phyloP scores from a whole-genome alignment of 371 early-diverging fungal species.

The Apophysomyces trapeziformis region DNA sequence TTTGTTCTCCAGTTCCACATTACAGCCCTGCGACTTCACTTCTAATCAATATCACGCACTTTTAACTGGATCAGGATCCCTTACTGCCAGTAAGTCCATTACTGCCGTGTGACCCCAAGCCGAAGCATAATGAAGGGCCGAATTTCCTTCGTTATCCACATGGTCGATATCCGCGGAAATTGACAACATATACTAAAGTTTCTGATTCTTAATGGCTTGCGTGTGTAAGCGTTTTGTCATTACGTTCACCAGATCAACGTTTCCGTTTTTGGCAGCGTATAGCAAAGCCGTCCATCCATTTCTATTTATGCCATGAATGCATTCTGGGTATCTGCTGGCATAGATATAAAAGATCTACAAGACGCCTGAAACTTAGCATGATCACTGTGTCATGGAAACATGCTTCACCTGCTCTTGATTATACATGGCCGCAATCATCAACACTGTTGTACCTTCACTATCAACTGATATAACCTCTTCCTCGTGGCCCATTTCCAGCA shows the following conservation, averaged over 20 bases:
- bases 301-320: conserved; percentile 55
- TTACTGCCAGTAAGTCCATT: conserved; percentile 51
- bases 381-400: background rate
- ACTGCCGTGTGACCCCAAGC: conserved; percentile 56
- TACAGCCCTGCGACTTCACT: conserved; percentile 47
- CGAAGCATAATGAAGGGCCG: conserved; percentile 55
- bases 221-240: background rate
- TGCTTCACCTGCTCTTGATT: conserved; percentile 48
- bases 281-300: conserved; percentile 51
- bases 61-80: background rate
- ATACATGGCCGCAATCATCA: conserved; percentile 56
- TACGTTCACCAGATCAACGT: conserved; percentile 54
- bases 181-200: conserved; percentile 43
- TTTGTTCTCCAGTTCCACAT: conserved; percentile 49
- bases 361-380: background rate
- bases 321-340: conserved; percentile 50
- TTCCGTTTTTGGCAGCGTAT: conserved; percentile 54
- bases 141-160: conserved; percentile 56
- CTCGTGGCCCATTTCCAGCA: conserved; percentile 53
- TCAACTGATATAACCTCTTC: conserved; percentile 57
- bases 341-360: conserved; percentile 51
- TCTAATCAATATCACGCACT: background rate
- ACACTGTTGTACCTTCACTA: conserved; percentile 50
- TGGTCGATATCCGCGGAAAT: conserved; percentile 58
- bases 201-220: background rate